Conservation (phyloP, 768 basidiomycete species). For the Podaxis mareebaensis region DNA sequence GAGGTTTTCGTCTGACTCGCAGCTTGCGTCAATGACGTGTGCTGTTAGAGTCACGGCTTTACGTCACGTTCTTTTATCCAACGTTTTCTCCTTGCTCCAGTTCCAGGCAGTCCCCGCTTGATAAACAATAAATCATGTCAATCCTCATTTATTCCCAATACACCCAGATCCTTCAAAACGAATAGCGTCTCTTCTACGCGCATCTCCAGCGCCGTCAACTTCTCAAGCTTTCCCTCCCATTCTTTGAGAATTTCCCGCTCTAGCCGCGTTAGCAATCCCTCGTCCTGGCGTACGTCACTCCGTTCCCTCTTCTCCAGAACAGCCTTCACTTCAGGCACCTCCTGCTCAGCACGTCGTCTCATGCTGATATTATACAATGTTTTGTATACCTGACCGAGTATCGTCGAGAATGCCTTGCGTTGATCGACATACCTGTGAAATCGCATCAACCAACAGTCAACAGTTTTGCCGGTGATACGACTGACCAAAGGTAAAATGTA, state of each 20-base stretch:
- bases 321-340: constrained; percentile 61
- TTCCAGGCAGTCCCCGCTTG: background rate
- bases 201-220: constrained; percentile 77
- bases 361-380: constrained; percentile 83
- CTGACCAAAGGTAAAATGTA: constrained; percentile 90
- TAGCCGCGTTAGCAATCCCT: constrained; percentile 63
- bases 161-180: constrained; percentile 78
- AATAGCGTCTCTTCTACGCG: constrained; percentile 90
- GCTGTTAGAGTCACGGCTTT: background rate
- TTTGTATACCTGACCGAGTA: constrained; percentile 84
- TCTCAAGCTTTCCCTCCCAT: constrained; percentile 75
- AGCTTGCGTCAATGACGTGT: background rate
- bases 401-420: constrained; percentile 74
- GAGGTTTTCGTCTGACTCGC: background rate
- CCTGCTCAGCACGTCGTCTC: constrained; percentile 73
- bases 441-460: constrained; percentile 4
- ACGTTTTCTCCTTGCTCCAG: background rate
- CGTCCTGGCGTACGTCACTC: constrained; percentile 81
- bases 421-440: constrained; percentile 85
- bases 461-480: background rate
- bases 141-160: constrained; percentile 51
- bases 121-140: constrained; percentile 16
- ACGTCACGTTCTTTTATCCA: background rate
- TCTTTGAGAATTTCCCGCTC: constrained; percentile 76
- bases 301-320: constrained; percentile 82